Evolutionary conservation across 176 grass and related monocot species (phyloP).

Genomic region (Lolium multiflorum): DNA sequence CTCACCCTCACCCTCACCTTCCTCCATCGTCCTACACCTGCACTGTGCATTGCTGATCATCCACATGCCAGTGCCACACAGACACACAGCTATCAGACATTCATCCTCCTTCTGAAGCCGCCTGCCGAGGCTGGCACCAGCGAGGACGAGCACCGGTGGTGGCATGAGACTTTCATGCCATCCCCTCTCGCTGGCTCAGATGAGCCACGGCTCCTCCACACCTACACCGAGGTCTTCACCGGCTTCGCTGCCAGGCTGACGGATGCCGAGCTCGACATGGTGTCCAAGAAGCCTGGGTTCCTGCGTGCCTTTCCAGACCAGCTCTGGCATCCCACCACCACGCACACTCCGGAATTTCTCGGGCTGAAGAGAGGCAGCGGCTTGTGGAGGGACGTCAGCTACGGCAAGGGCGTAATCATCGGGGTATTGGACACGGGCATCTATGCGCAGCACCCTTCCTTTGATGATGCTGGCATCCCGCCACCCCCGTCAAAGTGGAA

Average conservation of each 20-base stretch:
- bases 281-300: constrained; percentile 48
- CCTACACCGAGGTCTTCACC: constrained; percentile 41
- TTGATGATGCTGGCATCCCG: constrained; percentile 48
- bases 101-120: background rate
- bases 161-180: background rate
- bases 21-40: background rate
- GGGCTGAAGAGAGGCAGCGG: constrained; percentile 10
- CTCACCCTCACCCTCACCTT: background rate
- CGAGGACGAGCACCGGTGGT: background rate
- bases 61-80: background rate
- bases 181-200: background rate
- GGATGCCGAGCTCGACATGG: constrained; percentile 4
- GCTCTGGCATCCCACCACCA: constrained; percentile 42
- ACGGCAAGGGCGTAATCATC: constrained; percentile 52
- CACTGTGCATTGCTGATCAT: background rate
- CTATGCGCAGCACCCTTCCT: constrained; percentile 47
- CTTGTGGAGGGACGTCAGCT: constrained; percentile 39
- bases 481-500: constrained; percentile 64
- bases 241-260: constrained; percentile 56
- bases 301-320: constrained; percentile 45
- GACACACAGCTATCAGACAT: background rate
- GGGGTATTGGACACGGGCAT: constrained; percentile 63
- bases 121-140: background rate
- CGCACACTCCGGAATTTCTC: constrained; percentile 46
- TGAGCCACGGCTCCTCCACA: constrained; percentile 28